Percentiles rank a stretch among this genome's conserved stretches.
Conservation (phyloP, 2,329 filamentous ascomycete species). For the Aspergillus spinulosporus region DNA sequence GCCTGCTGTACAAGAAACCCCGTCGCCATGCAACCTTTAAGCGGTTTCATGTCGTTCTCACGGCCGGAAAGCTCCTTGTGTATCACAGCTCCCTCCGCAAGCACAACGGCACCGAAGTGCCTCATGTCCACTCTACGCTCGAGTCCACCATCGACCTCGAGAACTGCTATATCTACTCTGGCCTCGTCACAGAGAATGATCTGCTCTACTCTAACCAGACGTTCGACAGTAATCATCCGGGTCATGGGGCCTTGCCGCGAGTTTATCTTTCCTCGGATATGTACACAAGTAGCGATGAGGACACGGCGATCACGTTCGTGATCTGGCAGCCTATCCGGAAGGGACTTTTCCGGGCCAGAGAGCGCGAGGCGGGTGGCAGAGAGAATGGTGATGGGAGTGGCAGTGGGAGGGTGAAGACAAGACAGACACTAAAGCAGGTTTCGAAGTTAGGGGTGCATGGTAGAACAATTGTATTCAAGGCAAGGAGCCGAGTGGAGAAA, state of each 20-base stretch:
- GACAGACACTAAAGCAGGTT: conserved; percentile 57
- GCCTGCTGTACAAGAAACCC: conserved; percentile 64
- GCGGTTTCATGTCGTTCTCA: conserved; percentile 61
- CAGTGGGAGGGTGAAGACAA: conserved; percentile 37
- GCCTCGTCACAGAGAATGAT: conserved; percentile 62
- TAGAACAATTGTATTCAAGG: conserved; percentile 65
- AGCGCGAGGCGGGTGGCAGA: conserved; percentile 24
- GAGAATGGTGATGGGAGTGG: neutral
- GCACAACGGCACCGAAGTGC: conserved; percentile 55
- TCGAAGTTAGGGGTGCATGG: conserved; percentile 62
- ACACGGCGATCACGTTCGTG: conserved; percentile 67
- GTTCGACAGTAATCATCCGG: conserved; percentile 63
- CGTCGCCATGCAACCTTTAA: conserved; percentile 63
- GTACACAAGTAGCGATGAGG: conserved; percentile 64
- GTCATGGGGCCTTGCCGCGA: conserved; percentile 59
- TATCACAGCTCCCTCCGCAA: conserved; percentile 62
- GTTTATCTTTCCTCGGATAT: conserved; percentile 59
- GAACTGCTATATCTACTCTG: conserved; percentile 67
- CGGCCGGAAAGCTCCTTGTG: conserved; percentile 60
- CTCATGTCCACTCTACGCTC: conserved; percentile 63
- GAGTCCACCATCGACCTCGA: conserved; percentile 60
- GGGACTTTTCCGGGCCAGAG: conserved; percentile 54
- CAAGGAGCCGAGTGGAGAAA: conserved; percentile 63
- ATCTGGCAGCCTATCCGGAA: conserved; percentile 63
- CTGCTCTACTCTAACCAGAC: conserved; percentile 65